Evolutionary conservation across 148 eudicot species (phyloP), one percentile per base, ranked within the genome.

Genomic region (Vaccinium vitisidaea): DNA sequence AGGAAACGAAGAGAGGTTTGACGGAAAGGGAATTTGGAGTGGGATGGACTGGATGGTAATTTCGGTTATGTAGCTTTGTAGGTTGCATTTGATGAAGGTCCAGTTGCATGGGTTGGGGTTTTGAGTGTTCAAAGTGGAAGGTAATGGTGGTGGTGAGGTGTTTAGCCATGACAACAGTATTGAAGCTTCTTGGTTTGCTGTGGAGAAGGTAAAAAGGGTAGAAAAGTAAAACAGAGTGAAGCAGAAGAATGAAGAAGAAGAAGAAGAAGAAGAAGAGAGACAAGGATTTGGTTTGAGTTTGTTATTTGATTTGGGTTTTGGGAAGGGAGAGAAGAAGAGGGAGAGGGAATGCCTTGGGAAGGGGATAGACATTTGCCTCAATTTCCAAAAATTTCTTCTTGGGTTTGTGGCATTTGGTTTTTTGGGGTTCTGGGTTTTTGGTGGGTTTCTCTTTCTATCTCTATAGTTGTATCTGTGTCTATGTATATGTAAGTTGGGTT

Each of bases 91-190:
- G 4, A 96, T 90, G 90, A 32, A 90, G 19, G 95, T 54, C 98
- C 98, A 96, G 39, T 91, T 86, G 88, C 98, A 96, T 18, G 98
- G 98, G 83, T 88, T 91, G 25, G 87, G 63, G 82, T 94, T 97
- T 2, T 21, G 30, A 5, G 74, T 49, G 84, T 87, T 90, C 98
- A 81, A n/a, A 83, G 70, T 18, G 84, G 86, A 46, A 85, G 18
- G 15, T 71, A 23, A n/a, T 55, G 86, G 58, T 1, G 69, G 3
- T n/a, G 82, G 81, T 5, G 81, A 59, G 75, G 30, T 23, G 19
- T 79, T 71, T 1, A 83, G 15, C 88, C 88, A 86, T 56, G 86
- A 27, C 54, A 50, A 23, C 25, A 86, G 80, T 4, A 63, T 54
- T 8, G 21, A 3, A 1, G 83, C 88, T 67, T 86, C 88, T 23